Evolutionary conservation across 345 rosid genomes (phyloP), one percentile per base, ranked within the genome.

Genomic region (Leavenworthia alabamica): DNA sequence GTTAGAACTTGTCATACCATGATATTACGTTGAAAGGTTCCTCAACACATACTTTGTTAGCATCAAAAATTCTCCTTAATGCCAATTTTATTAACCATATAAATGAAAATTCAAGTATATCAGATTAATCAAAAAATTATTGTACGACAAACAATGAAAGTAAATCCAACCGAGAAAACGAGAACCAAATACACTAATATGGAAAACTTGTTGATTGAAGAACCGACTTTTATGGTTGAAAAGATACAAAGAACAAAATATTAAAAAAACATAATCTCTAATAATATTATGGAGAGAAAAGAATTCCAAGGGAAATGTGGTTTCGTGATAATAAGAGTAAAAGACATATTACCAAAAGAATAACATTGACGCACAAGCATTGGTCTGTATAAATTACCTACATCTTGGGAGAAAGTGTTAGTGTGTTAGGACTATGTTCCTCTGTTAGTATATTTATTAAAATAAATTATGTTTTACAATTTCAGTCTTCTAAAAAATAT

Each of bases 221-320:
- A 67, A 57, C 43, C 50, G 51, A 48, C 58, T 39, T 56, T 15
- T 56, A 56, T 37, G 56, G 71, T 66, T 46, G 41, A 26, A 46
- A 45, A 39, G 16, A 37, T 19, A 19, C 32, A 66, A 56, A 31
- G 43, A 20, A 47, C 29, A 47, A 36, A 17, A 19, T 66, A 64
- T 66, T 66, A 3, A 17, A 20, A 20, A 20, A 20, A 20, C 22
- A 20, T 1, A 20, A 20, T 20, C 39, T 45, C 15, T 45, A 8
- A 65, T 44, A 24, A 44, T 26, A 48, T 36, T 36, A 26, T 10
- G n/a, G 56, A 56, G 48, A 46, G 56, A 55, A 56, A 36, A 46
- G 40, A 66, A 36, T 17, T 46, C 15, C 31, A 56, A 43, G 60
- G 32, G 24, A 8, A 16, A 40, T 52, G 23, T 56, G 39, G 40